Conservation (phyloP, 345 rosid species). For the Psidium friedrichsthalianum region DNA sequence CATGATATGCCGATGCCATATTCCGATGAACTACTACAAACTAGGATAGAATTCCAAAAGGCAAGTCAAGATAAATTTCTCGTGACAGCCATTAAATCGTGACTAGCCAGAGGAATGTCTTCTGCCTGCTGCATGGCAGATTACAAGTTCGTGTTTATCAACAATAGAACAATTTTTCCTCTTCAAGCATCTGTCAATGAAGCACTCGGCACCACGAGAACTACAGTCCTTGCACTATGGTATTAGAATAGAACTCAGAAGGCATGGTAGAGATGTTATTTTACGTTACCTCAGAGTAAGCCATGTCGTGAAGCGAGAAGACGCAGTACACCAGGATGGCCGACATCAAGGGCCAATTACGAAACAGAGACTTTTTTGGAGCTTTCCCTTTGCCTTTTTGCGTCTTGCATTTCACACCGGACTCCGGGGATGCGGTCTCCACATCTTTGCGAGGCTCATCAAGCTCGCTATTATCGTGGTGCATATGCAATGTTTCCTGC, state of each 20-base stretch:
- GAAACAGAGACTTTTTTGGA: constrained; percentile 34
- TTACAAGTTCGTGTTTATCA: neutral
- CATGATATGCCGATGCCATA: neutral
- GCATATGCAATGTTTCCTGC: constrained; percentile 71
- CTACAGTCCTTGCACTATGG: neutral
- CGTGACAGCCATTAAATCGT: neutral
- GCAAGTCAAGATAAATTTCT: neutral
- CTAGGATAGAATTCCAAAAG: neutral
- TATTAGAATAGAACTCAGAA: neutral
- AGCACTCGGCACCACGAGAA: neutral
- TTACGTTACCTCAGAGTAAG: constrained; percentile 66
- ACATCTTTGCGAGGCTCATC: constrained; percentile 28
- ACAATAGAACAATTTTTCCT: neutral
- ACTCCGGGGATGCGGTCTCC: constrained; percentile 9
- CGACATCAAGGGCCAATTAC: constrained; percentile 88
- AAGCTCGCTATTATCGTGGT: constrained; percentile 14
- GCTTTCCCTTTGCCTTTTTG: constrained; percentile 9
- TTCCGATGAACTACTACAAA: neutral
- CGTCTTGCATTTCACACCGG: constrained; percentile 1
- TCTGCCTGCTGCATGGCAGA: neutral
- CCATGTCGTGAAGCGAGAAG: constrained; percentile 94
- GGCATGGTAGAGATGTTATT: neutral
- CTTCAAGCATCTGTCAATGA: neutral
- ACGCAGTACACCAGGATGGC: constrained; percentile 74
- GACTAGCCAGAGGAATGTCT: neutral